Base-by-base conservation (phyloP, 2,329 filamentous ascomycete genomes). In the Zalaria obscura region DNA sequence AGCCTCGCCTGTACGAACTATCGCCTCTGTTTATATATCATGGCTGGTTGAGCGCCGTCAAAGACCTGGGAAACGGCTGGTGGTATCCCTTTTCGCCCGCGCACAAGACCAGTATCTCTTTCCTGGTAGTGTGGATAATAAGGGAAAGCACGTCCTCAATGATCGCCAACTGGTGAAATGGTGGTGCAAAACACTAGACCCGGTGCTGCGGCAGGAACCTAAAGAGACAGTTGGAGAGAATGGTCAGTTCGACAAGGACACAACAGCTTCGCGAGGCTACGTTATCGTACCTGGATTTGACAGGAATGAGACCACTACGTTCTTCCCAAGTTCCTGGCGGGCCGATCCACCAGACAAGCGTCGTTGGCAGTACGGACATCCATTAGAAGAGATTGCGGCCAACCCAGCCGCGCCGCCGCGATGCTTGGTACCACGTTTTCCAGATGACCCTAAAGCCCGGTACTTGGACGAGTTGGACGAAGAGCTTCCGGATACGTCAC, bases 101-200 rank as follows among this genome's bases (percentile, higher is more conserved):
- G 79, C 91, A 0, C 91, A 96, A 57, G 78, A 81, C 40, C 91
- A 96, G 55, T 98, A 98, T 52, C 73, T 98, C 9, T 98, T 96
- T 56, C 88, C 91, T 0, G 86, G 86, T 0, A 96, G 89, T 54
- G 76, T 87, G 33, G 80, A 93, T 45, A 89, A 95, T 57, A 61
- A 64, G 11, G 75, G 75, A 2, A 98, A 98, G 57, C 91, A 98
- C 64, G 81, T 98, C 0, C 67, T 96, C 5, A 86, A 94, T 52
- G 91, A 98, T 53, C 73, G 87, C 28, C 85, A 83, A 0, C 67
- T 98, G 40, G 84, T 98, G 18, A 85, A 80, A 53, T 98, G 91
- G 91, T 98, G 91, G 91, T 94, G 87, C 55, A 80, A 76, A 10
- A 83, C 89, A 7, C 64, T 95, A 8, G 81, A 95, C 54, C 82